Evolutionary conservation across 2,329 filamentous ascomycete species (phyloP), one percentile per base, ranked within the genome.

Genomic region (Knufia petricola): DNA sequence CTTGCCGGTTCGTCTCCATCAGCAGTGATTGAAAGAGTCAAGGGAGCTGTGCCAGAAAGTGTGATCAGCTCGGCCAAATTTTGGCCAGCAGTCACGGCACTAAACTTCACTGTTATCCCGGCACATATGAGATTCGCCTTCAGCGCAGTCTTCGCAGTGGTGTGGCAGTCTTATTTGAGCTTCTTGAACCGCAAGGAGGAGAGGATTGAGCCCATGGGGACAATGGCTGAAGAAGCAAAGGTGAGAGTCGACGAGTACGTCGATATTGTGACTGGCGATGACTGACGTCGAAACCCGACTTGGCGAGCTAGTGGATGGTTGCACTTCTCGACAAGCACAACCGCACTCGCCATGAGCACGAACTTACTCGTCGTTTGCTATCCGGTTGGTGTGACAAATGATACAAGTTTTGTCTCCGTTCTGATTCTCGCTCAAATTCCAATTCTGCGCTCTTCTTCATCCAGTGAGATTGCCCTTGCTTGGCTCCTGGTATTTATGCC

Each of bases 81-180:
- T 21, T 95, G 89, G 89, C 90, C 89, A 0, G 80, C 80, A 0
- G 84, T 94, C n/a, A 94, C 84, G 12, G 87, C 88, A 0, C 82
- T 95, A 62, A 89, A 76, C 64, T 94, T 95, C 61, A 80, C 84
- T 15, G 92, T 87, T 60, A 71, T 95, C 3, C 79, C 82, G 21
- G 72, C 87, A 42, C 81, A 90, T 61, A 90, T 87, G 65, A 74
- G 89, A 45, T 85, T 81, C 58, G 75, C 94, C 10, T 92, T 95
- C 58, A 79, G 84, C 0, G 87, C 85, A 1, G 69, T 84, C 4
- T 76, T 94, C 55, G 86, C 87, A 1, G 83, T 95, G 45, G 85
- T 85, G 0, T 95, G 89, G 89, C 89, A 95, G 75, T 88, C 87
- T 1, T 95, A 95, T 71, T 62, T 95, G 58, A 86, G 82, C 57